Evolutionary conservation across 2,329 filamentous ascomycete species (phyloP).

Genomic region (Fusarium chlamydosporum): DNA sequence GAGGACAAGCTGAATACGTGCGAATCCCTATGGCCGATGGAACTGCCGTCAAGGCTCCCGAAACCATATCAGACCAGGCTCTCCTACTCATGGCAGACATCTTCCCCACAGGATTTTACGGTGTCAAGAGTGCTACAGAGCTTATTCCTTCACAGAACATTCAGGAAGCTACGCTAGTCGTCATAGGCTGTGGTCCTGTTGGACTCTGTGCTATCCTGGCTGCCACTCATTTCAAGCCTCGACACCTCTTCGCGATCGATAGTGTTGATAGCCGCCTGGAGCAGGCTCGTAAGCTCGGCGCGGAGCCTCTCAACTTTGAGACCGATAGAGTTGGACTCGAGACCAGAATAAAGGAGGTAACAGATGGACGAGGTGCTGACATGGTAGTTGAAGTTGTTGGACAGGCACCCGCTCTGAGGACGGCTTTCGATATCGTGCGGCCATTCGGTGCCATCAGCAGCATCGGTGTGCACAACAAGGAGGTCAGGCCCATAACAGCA

Average conservation of each 20-base stretch:
- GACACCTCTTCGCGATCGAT: constrained; percentile 83
- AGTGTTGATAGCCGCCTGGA: constrained; percentile 81
- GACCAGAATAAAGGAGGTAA: constrained; percentile 79
- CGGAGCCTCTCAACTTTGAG: constrained; percentile 85
- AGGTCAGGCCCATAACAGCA: constrained; percentile 62
- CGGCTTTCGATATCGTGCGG: constrained; percentile 78
- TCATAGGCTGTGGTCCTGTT: constrained; percentile 88
- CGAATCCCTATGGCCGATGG: constrained; percentile 85
- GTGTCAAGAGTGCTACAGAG: constrained; percentile 82
- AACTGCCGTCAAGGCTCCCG: constrained; percentile 79
- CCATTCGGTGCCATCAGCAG: constrained; percentile 81
- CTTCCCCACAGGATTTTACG: constrained; percentile 89
- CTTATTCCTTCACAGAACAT: constrained; percentile 61
- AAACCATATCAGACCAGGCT: constrained; percentile 77
- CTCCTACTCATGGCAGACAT: constrained; percentile 94
- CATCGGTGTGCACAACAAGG: constrained; percentile 81
- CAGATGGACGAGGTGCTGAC: constrained; percentile 86
- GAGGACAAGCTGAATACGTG: constrained; percentile 86
- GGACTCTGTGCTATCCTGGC: constrained; percentile 87
- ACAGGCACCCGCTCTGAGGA: constrained; percentile 75
- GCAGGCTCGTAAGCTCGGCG: constrained; percentile 79
- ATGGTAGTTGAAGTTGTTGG: constrained; percentile 86
- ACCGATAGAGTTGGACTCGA: constrained; percentile 75
- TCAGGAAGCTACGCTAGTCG: constrained; percentile 76
- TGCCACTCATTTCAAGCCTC: constrained; percentile 80